Percentiles rank a stretch among this genome's conserved stretches.
These are phyloP conservation scores for Aspergillus sergii DNA, from an alignment of 2,329 filamentous ascomycete species.

Conservation along the genomic window DNA sequence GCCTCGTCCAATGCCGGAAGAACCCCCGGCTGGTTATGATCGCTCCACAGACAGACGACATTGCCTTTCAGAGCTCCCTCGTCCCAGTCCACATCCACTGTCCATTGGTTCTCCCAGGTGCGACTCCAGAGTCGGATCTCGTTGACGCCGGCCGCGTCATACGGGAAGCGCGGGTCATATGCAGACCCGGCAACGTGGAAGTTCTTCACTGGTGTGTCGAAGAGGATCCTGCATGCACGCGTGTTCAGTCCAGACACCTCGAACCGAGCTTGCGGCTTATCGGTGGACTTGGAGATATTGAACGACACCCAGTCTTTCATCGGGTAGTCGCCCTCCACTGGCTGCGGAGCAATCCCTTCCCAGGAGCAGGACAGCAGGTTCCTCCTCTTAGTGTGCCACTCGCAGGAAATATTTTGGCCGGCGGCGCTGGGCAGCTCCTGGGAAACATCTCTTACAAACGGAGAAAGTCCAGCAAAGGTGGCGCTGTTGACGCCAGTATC, in stretches of 20 bases:
- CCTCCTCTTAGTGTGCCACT: constrained; percentile 36
- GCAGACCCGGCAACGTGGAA: constrained; percentile 66
- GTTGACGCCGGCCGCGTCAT: constrained; percentile 63
- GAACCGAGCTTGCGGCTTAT: constrained; percentile 59
- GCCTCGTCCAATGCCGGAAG: constrained; percentile 87
- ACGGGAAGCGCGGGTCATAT: constrained; percentile 66
- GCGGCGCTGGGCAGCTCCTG: constrained; percentile 69
- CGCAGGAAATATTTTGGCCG: constrained; percentile 62
- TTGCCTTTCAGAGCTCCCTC: constrained; percentile 58
- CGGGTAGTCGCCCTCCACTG: constrained; percentile 54
- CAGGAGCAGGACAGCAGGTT: constrained; percentile 66
- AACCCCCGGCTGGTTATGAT: constrained; percentile 69
- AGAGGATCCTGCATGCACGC: constrained; percentile 73
- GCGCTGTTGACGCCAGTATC: constrained; percentile 71
- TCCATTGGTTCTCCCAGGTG: constrained; percentile 74
- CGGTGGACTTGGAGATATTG: constrained; percentile 55
- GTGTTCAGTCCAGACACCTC: constrained; percentile 73
- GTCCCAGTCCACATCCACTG: constrained; percentile 26
- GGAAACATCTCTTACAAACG: constrained; percentile 69
- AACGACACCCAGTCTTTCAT: constrained; percentile 68
- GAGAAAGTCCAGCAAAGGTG: constrained; percentile 67
- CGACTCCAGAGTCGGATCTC: constrained; percentile 81
- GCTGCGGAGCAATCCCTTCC: constrained; percentile 66
- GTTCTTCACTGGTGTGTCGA: constrained; percentile 66
- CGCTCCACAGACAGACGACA: constrained; percentile 83